A percentile compares a stretch with the other conserved stretches of the same genome.
Evolutionary conservation across 306 rosid species (phyloP).

Genomic region (Pueraria montana): DNA sequence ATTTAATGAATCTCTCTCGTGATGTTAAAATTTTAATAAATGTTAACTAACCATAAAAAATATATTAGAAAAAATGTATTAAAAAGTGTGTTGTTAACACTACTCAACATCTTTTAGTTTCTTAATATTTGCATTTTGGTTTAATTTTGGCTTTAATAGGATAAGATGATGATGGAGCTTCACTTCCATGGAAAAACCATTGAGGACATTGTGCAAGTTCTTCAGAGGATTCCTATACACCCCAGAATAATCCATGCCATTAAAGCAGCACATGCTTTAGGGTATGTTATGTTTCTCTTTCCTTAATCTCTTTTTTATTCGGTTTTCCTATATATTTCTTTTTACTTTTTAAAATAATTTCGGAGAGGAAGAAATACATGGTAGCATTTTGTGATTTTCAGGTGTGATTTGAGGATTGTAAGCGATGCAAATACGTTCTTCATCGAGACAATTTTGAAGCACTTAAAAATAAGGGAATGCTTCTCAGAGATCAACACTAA

Average conservation of each 20-base stretch:
- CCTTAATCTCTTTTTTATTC: background rate
- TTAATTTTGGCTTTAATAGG: constrained; percentile 54
- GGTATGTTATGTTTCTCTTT: constrained; percentile 43
- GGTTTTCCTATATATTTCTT: background rate
- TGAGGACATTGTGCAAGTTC: constrained; percentile 58
- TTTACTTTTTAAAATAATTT: background rate
- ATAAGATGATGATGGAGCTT: constrained; percentile 80
- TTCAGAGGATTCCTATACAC: constrained; percentile 63
- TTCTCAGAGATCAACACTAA: constrained; percentile 80
- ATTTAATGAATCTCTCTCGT: too few species aligned
- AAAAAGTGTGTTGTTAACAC: too few species aligned
- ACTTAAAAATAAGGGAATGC: constrained; percentile 66
- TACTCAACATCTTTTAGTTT: too few species aligned
- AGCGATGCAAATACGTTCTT: constrained; percentile 84
- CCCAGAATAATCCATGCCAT: constrained; percentile 67
- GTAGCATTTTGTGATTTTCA: constrained; percentile 28
- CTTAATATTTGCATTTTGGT: background rate
- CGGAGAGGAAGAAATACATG: background rate
- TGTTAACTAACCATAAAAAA: too few species aligned
- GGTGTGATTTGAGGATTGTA: constrained; percentile 84
- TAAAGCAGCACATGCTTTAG: constrained; percentile 63
- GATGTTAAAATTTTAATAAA: too few species aligned
- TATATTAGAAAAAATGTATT: background rate
- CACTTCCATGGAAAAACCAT: constrained; percentile 63
- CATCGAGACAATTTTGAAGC: constrained; percentile 75